A percentile compares a stretch with the other conserved stretches of the same genome.
phyloP scores from a whole-genome alignment of 2,329 filamentous ascomycete species.

The Diaporthe velutina region DNA sequence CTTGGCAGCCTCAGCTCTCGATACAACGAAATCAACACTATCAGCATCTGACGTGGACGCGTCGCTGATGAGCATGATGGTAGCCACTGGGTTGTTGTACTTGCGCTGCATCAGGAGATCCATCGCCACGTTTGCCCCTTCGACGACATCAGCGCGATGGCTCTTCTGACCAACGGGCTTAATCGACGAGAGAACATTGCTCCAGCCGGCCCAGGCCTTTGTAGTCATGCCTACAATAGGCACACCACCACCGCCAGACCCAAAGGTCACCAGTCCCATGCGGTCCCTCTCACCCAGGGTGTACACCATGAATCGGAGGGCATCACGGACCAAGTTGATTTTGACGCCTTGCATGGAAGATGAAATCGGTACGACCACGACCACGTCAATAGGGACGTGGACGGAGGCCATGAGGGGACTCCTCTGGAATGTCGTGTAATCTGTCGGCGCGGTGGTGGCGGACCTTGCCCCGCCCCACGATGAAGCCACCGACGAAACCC shows the following conservation, averaged over 20 bases:
- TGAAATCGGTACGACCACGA: conserved; percentile 96
- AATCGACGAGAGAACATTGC: conserved; percentile 86
- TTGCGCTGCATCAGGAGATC: conserved; percentile 98
- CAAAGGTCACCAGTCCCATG: conserved; percentile 97
- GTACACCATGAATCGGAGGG: conserved; percentile 90
- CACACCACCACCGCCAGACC: conserved; percentile 91
- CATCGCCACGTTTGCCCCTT: conserved; percentile 98
- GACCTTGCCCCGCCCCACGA: conserved; percentile 86
- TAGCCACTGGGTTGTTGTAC: conserved; percentile 93
- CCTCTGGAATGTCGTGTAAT: conserved; percentile 83
- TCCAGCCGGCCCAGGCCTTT: conserved; percentile 94
- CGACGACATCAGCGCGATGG: conserved; percentile 94
- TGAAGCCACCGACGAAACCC: conserved; percentile 86
- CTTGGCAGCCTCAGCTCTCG: conserved; percentile 96
- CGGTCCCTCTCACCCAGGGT: conserved; percentile 92
- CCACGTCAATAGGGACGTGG: conserved; percentile 94
- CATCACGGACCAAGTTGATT: conserved; percentile 92
- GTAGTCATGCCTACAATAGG: conserved; percentile 98
- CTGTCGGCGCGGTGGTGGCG: conserved; percentile 88
- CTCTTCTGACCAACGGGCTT: conserved; percentile 97
- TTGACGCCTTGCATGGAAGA: conserved; percentile 99
- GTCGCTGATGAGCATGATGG: conserved; percentile 96
- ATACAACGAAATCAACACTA: conserved; percentile 97
- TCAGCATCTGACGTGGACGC: conserved; percentile 94
- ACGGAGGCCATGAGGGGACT: conserved; percentile 66